Percentiles rank a stretch among this genome's conserved stretches.
Evolutionary conservation across 352 stramenopile species (phyloP).

Genomic region (Globisporangium recalcitrans): DNA sequence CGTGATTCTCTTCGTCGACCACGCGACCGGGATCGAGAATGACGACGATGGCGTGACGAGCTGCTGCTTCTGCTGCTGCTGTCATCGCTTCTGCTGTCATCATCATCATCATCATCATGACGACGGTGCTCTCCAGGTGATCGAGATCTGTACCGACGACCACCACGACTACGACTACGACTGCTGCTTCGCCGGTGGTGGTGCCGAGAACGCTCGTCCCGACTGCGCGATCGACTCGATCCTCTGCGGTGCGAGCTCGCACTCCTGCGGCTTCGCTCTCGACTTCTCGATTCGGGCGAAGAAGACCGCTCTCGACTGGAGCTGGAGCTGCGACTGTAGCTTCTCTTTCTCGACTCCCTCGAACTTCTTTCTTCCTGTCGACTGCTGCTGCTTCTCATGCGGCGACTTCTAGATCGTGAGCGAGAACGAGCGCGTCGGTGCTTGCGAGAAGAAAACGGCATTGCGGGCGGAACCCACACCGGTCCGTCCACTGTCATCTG

Average conservation of each 20-base stretch:
- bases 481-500: slow-evolving; percentile 53
- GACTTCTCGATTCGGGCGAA: slow-evolving; percentile 2
- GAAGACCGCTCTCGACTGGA: slow-evolving; percentile 21
- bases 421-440: slow-evolving; percentile 21
- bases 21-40: slow-evolving; percentile 11
- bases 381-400: slow-evolving; percentile 6
- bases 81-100: slow-evolving; percentile 2
- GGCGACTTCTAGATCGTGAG: slow-evolving; percentile 13
- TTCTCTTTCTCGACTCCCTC: slow-evolving; percentile 14
- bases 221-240: slow-evolving; percentile 1
- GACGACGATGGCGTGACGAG: not conserved
- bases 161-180: slow-evolving; percentile 23
- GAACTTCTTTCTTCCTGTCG: slow-evolving; percentile 12
- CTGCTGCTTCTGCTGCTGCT: slow-evolving; percentile 8
- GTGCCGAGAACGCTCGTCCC: not conserved
- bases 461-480: slow-evolving; percentile 54
- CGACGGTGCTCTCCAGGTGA: slow-evolving; percentile 15
- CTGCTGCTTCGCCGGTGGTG: slow-evolving; percentile 4
- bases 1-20: not conserved
- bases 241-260: too few relatives aligned
- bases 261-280: slow-evolving; percentile 24
- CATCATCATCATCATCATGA: slow-evolving; percentile 12
- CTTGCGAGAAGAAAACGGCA: slow-evolving; percentile 16
- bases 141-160: slow-evolving; percentile 14
- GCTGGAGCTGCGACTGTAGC: slow-evolving; percentile 14